Evolutionary conservation across 169 alveolate species (phyloP).

Genomic region (Toxoplasma gondii): DNA sequence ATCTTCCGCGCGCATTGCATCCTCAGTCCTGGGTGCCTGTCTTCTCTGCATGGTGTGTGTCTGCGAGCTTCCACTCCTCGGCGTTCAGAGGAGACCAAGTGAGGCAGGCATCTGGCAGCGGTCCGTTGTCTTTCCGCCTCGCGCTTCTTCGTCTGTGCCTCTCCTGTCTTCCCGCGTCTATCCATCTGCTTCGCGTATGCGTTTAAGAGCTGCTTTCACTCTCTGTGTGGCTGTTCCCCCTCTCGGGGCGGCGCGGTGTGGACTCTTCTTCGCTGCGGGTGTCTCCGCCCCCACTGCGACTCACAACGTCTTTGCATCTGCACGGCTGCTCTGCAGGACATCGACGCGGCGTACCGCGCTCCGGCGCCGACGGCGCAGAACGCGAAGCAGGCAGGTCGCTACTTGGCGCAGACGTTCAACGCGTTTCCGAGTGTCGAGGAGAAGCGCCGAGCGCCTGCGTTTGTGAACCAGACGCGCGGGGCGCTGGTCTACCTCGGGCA

Average conservation of each 20-base stretch:
- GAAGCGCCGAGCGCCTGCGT: conserved; percentile 29
- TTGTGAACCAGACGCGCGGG: conserved; percentile 32
- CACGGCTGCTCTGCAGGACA: conserved; percentile 11
- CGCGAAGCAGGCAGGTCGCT: conserved; percentile 74
- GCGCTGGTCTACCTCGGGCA: conserved; percentile 30
- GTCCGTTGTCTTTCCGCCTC: too few species aligned
- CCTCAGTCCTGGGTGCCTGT: too few species aligned
- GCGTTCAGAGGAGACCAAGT: too few species aligned
- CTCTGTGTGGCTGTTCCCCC: too few species aligned
- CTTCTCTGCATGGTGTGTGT: too few species aligned
- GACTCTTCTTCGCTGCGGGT: too few species aligned
- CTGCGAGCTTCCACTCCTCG: too few species aligned
- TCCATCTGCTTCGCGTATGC: background rate
- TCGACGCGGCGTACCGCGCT: conserved; percentile 70
- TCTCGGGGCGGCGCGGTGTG: background rate
- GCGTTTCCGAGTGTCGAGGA: background rate
- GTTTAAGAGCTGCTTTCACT: too few species aligned
- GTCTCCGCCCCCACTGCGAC: too few species aligned
- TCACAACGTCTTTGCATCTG: background rate
- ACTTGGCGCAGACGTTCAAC: conserved; percentile 70
- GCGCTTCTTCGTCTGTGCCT: too few species aligned
- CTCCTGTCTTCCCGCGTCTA: background rate
- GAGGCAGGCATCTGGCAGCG: too few species aligned
- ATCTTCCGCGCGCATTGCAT: too few species aligned
- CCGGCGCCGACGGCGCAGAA: conserved; percentile 81